These are phyloP conservation scores for Cryptococcus sp. DNA, from an alignment of 1,284 basidiomycete species.

Conservation along the genomic window DNA sequence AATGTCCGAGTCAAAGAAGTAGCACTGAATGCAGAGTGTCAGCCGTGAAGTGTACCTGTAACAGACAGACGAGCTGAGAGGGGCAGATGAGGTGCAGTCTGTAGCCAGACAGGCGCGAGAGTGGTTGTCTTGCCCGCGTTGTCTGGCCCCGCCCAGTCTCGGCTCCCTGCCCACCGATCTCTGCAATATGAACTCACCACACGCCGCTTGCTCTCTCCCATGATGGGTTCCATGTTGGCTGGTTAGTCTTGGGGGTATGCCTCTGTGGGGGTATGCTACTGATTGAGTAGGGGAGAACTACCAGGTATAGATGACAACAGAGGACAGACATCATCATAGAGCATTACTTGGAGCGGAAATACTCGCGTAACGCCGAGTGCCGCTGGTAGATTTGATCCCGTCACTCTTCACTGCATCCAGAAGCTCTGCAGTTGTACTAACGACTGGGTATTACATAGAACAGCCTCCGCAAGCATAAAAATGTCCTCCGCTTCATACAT, in stretches of 20 bases:
- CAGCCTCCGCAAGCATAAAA: constrained; percentile 3
- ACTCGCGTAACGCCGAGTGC: constrained; percentile 3
- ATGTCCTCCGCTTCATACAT: constrained; percentile 48
- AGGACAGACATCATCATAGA: not conserved
- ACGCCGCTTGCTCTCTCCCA: constrained; percentile 77
- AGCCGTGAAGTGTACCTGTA: too few species aligned
- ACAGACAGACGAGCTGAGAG: too few species aligned
- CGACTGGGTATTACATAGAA: not conserved
- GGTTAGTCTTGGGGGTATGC: not conserved
- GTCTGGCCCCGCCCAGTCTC: too few species aligned
- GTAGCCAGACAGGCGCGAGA: too few species aligned
- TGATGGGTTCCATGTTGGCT: constrained; percentile 60
- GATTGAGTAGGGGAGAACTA: not conserved
- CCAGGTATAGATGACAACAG: too few species aligned
- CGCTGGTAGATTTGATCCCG: constrained; percentile 10
- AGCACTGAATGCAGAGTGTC: constrained; percentile 62
- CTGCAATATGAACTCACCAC: constrained; percentile 60
- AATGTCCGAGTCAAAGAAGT: constrained; percentile 98
- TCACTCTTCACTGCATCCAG: not conserved
- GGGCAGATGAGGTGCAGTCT: too few species aligned
- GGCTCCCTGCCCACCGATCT: too few species aligned
- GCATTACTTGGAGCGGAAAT: not conserved
- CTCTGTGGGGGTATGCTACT: not conserved
- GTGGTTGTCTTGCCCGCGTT: too few species aligned
- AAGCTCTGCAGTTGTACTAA: not conserved